A percentile compares a stretch with the other conserved stretches of the same genome.
Conservation (phyloP, 352 stramenopile species). For the Aphanomyces astaci region DNA sequence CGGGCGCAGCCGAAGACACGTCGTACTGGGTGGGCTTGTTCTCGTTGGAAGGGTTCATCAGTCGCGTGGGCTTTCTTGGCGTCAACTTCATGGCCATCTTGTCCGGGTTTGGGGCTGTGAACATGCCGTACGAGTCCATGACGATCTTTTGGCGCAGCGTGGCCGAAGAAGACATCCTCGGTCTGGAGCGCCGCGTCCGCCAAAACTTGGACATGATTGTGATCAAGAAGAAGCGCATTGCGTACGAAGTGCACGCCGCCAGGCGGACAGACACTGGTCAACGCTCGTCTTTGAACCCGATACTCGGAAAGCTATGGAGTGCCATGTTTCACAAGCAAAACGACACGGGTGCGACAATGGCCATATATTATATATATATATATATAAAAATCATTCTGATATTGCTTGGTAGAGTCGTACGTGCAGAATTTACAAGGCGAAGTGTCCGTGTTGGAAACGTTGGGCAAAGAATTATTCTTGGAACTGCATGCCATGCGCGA, state of each 20-base stretch:
- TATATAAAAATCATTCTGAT: too few relatives aligned
- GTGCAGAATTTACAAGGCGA: conserved; percentile 54
- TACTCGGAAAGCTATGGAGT: neutral
- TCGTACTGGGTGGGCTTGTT: conserved; percentile 41
- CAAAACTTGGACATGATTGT: conserved; percentile 78
- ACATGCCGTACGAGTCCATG: conserved; percentile 81
- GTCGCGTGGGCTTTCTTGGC: conserved; percentile 65
- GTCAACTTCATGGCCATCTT: conserved; percentile 78
- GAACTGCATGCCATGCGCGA: conserved; percentile 78
- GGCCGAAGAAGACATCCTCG: conserved; percentile 73
- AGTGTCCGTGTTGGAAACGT: conserved; percentile 68
- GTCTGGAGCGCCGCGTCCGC: conserved; percentile 64
- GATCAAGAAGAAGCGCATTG: conserved; percentile 74
- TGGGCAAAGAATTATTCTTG: conserved; percentile 69
- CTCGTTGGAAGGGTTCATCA: conserved; percentile 75
- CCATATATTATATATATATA: too few relatives aligned
- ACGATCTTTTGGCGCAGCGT: conserved; percentile 73
- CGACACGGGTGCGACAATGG: too few relatives aligned
- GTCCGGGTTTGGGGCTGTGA: conserved; percentile 74
- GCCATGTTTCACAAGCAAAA: neutral
- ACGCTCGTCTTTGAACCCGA: neutral
- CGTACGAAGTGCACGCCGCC: conserved; percentile 30
- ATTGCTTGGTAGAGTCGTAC: conserved; percentile 53
- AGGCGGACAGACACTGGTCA: too few relatives aligned
- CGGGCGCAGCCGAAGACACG: neutral